Evolutionary conservation across 176 grass and related monocot genomes (phyloP).

Genomic region (Chrysopogon serrulatus): DNA sequence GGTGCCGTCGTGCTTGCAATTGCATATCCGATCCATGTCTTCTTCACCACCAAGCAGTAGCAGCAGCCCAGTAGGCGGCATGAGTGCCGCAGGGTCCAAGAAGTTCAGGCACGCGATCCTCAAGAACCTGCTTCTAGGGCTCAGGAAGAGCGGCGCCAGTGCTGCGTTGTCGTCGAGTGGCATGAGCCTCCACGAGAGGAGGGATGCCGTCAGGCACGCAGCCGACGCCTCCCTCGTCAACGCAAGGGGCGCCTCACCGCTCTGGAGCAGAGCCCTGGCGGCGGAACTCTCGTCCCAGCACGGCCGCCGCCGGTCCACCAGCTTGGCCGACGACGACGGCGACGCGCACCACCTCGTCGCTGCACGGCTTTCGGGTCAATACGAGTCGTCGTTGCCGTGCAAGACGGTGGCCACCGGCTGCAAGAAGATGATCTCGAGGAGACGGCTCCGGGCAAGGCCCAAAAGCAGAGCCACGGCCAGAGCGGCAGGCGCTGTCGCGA

Average conservation of each 20-base stretch:
- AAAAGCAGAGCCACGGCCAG: neutral
- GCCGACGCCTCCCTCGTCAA: conserved; percentile 51
- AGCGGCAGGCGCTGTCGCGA: conserved; percentile 33
- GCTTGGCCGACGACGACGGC: neutral
- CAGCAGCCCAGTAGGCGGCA: neutral
- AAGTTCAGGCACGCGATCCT: conserved; percentile 52
- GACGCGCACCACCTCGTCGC: neutral
- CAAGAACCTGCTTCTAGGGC: conserved; percentile 45
- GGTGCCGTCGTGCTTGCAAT: neutral
- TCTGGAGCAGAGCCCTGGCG: conserved; percentile 45
- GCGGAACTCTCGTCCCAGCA: conserved; percentile 26
- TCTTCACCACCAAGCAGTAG: neutral
- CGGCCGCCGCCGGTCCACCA: neutral
- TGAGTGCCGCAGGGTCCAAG: conserved; percentile 39
- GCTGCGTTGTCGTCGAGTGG: conserved; percentile 11
- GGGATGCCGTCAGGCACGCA: conserved; percentile 45
- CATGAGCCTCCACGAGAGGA: conserved; percentile 49
- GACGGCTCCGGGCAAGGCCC: conserved; percentile 11
- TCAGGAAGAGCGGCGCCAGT: conserved; percentile 21
- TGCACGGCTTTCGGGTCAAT: neutral
- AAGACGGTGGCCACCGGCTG: neutral
- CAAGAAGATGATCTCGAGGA: conserved; percentile 24
- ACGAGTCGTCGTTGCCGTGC: neutral
- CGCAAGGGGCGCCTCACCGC: conserved; percentile 28
- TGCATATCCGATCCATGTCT: neutral